Conservation (phyloP, 169 alveolate species). For the Plasmodium billcollinsi region DNA sequence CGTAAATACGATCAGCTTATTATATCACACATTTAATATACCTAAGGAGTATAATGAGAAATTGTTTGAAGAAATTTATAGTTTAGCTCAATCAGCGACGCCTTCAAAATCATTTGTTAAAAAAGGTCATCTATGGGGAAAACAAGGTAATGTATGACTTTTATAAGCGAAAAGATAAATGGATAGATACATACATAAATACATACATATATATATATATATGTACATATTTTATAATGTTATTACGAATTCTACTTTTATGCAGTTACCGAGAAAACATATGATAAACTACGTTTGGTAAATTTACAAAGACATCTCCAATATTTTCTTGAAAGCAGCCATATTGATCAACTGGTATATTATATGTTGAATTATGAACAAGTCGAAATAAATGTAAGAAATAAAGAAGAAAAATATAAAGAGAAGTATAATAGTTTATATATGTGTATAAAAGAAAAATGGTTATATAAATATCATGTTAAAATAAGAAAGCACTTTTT, state of each 20-base stretch:
- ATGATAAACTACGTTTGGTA: conserved; percentile 17
- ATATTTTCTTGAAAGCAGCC: conserved; percentile 44
- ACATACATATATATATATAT: conserved; percentile 2
- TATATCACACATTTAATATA: conserved; percentile 50
- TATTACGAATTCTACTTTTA: neutral
- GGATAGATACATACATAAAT: neutral
- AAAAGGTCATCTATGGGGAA: conserved; percentile 46
- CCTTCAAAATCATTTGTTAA: conserved; percentile 33
- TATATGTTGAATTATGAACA: conserved; percentile 53
- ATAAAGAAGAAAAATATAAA: neutral
- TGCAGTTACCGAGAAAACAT: conserved; percentile 24
- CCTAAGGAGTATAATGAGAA: conserved; percentile 63
- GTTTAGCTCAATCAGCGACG: conserved; percentile 11
- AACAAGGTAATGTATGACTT: conserved; percentile 1
- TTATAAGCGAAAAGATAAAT: neutral
- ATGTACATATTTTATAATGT: neutral
- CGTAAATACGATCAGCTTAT: conserved; percentile 1
- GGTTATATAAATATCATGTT: conserved; percentile 45
- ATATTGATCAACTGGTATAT: conserved; percentile 14
- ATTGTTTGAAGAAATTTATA: conserved; percentile 28
- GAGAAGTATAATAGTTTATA: conserved; percentile 22
- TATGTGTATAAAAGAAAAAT: conserved; percentile 46
- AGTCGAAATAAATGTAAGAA: conserved; percentile 14
- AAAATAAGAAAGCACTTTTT: conserved; percentile 15
- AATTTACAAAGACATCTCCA: conserved; percentile 28